Percentiles rank a stretch among this genome's conserved stretches.
phyloP scores from a whole-genome alignment of 441 rosid genomes.

The Euphorbia celastroides region DNA sequence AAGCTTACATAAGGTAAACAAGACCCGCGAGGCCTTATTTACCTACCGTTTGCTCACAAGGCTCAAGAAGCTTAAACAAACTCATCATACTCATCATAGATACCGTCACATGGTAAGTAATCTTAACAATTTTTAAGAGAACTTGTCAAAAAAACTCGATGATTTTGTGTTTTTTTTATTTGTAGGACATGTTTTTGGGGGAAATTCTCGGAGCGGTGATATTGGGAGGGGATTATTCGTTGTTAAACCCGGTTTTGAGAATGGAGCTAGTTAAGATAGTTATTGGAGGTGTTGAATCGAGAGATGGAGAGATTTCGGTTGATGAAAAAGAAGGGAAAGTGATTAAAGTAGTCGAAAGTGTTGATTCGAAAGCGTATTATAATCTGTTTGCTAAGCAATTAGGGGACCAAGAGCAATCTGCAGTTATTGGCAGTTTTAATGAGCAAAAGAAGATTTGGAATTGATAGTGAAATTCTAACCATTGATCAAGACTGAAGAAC shows the following conservation, averaged over 20 bases:
- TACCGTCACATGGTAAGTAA: slow-evolving; percentile 56
- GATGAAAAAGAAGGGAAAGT: slow-evolving; percentile 23
- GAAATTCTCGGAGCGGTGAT: slow-evolving; percentile 74
- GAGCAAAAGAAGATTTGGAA: slow-evolving; percentile 66
- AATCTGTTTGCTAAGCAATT: slow-evolving; percentile 41
- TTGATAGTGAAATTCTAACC: slow-evolving; percentile 25
- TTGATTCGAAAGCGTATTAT: slow-evolving; percentile 37
- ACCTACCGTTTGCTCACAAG: slow-evolving; percentile 41
- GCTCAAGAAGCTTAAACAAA: slow-evolving; percentile 41
- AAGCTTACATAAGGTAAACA: slow-evolving; percentile 21
- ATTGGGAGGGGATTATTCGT: slow-evolving; percentile 36
- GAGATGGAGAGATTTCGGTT: slow-evolving; percentile 43
- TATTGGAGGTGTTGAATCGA: slow-evolving; percentile 47
- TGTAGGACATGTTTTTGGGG: slow-evolving; percentile 75
- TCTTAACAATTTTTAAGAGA: background rate
- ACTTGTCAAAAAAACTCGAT: background rate
- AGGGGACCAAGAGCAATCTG: slow-evolving; percentile 49
- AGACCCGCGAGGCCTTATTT: slow-evolving; percentile 57
- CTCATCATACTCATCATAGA: slow-evolving; percentile 41
- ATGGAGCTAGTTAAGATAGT: slow-evolving; percentile 38
- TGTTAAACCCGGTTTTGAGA: slow-evolving; percentile 33
- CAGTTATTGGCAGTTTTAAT: slow-evolving; percentile 64
- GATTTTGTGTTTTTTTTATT: background rate
- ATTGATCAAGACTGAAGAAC: slow-evolving; percentile 5
- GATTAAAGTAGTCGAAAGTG: slow-evolving; percentile 38